phyloP scores from a whole-genome alignment of 2,329 filamentous ascomycete species.

The Leptographium galeiforme region DNA sequence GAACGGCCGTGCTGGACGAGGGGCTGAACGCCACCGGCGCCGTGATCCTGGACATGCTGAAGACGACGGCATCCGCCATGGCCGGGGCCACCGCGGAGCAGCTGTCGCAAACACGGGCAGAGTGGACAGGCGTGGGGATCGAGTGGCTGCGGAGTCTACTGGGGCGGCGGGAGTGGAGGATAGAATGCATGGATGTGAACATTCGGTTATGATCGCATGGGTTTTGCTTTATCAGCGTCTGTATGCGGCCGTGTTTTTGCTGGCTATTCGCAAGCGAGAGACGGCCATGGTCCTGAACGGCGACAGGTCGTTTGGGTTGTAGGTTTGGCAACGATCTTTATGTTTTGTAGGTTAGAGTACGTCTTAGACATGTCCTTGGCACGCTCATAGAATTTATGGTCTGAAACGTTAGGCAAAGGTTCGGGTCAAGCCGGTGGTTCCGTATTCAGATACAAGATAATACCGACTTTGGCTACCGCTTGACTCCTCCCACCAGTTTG shows the following conservation, averaged over 20 bases:
- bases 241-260: not conserved
- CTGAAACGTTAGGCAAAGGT: no score
- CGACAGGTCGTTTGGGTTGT: no score
- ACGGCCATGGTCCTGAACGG: no score
- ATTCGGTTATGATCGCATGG: slow-evolving; percentile 47
- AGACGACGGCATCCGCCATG: slow-evolving; percentile 56
- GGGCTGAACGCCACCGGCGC: slow-evolving; percentile 31
- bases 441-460: no score
- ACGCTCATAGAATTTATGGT: no score
- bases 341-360: no score
- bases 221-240: not conserved
- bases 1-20: slow-evolving; percentile 11
- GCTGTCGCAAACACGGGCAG: slow-evolving; percentile 37
- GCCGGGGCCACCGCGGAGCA: slow-evolving; percentile 55
- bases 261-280: not conserved
- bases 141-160: slow-evolving; percentile 78
- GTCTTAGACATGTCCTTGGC: no score
- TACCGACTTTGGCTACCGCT: no score
- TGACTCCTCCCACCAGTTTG: no score
- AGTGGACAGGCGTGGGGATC: slow-evolving; percentile 65
- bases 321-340: no score
- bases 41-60: slow-evolving; percentile 39
- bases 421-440: no score
- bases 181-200: slow-evolving; percentile 83
- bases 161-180: slow-evolving; percentile 73